phyloP scores from a whole-genome alignment of 805 yeast genomes.

The Kazachstania bromeliacearum region DNA sequence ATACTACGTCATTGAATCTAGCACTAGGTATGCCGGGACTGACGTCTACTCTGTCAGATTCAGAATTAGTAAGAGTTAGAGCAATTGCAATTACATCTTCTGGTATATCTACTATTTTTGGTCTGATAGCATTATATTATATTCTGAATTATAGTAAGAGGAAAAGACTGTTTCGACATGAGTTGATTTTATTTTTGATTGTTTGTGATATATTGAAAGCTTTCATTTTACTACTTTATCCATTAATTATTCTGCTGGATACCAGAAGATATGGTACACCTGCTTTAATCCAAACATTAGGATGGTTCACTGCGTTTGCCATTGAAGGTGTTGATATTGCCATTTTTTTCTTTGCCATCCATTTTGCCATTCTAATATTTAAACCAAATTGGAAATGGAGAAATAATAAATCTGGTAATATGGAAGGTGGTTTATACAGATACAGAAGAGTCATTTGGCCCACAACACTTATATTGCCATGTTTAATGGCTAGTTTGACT shows the following conservation, averaged over 20 bases:
- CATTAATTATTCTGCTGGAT: slow-evolving; percentile 43
- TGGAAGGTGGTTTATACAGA: slow-evolving; percentile 68
- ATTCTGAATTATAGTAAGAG: slow-evolving; percentile 56
- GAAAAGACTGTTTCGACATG: slow-evolving; percentile 56
- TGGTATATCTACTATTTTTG: slow-evolving; percentile 40
- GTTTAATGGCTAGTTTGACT: slow-evolving; percentile 61
- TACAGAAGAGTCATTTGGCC: slow-evolving; percentile 51
- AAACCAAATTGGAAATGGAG: slow-evolving; percentile 43
- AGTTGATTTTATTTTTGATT: slow-evolving; percentile 57
- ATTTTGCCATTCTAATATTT: slow-evolving; percentile 67
- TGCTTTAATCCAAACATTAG: slow-evolving; percentile 53
- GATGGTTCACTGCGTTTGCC: slow-evolving; percentile 71
- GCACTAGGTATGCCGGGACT: slow-evolving; percentile 29
- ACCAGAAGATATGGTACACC: slow-evolving; percentile 37
- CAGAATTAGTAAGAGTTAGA: slow-evolving; percentile 22
- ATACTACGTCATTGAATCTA: slow-evolving; percentile 27
- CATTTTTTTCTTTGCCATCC: slow-evolving; percentile 72
- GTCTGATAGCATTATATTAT: slow-evolving; percentile 52
- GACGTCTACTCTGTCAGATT: slow-evolving; percentile 19
- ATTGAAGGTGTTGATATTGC: slow-evolving; percentile 85
- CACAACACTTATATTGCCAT: slow-evolving; percentile 50
- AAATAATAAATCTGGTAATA: slow-evolving; percentile 29
- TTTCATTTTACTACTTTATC: slow-evolving; percentile 55
- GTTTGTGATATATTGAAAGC: slow-evolving; percentile 71
- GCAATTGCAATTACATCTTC: slow-evolving; percentile 42